Conservation (phyloP, 2,329 filamentous ascomycete genomes). For the Didymosphaeria variabile region DNA sequence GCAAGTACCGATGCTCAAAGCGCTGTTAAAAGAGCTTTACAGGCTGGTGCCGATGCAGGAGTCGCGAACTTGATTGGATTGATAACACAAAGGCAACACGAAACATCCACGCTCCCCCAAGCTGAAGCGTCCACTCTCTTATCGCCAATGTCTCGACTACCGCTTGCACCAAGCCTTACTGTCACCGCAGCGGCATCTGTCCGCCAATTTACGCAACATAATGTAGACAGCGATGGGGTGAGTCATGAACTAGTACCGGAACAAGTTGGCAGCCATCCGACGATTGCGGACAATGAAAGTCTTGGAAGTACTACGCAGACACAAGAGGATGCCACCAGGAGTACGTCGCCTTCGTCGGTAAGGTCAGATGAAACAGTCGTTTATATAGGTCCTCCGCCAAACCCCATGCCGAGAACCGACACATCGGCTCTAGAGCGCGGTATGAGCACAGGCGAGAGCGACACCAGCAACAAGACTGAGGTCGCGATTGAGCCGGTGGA, state of each 20-base stretch:
- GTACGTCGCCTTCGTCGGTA: not conserved
- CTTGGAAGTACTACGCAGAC: not conserved
- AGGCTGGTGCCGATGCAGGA: not conserved
- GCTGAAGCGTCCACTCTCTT: not conserved
- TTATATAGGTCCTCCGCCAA: not conserved
- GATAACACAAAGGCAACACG: not conserved
- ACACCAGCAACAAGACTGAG: not conserved
- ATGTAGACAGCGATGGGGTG: not conserved
- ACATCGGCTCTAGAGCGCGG: not conserved
- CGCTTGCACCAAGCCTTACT: not conserved
- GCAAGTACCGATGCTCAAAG: not conserved
- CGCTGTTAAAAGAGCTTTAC: too few relatives aligned
- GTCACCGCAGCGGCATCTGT: not conserved
- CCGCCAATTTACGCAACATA: not conserved
- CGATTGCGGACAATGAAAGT: not conserved
- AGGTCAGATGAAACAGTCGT: not conserved
- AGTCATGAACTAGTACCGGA: not conserved
- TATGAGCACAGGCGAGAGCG: not conserved
- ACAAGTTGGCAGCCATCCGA: not conserved
- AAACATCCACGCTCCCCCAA: not conserved
- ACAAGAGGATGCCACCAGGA: not conserved
- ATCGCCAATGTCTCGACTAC: not conserved
- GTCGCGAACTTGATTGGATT: not conserved
- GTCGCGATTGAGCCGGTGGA: not conserved
- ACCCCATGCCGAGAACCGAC: not conserved